A percentile compares a stretch with the other conserved stretches of the same genome.
These are phyloP conservation scores for Coelomomyces lativittatus DNA, from an alignment of 371 early-diverging fungal genomes.

Conservation along the genomic window DNA sequence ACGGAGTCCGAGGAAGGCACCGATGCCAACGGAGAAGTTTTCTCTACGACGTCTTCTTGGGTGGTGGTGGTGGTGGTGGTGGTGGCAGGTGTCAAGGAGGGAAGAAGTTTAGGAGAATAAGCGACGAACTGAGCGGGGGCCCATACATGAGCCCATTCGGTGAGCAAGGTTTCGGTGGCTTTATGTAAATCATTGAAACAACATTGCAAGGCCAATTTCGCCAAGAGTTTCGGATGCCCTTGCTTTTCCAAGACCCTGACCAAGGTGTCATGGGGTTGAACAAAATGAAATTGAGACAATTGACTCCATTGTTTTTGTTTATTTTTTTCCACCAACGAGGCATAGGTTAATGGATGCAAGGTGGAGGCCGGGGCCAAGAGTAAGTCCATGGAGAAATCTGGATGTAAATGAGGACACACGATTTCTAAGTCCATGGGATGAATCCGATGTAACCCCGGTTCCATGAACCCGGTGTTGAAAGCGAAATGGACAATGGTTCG, in stretches of 20 bases:
- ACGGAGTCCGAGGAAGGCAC: too few species aligned
- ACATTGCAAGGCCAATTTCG: constrained; percentile 1
- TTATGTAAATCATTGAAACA: constrained; percentile 3
- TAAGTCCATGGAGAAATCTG: constrained; percentile 11
- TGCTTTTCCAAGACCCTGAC: neutral
- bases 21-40: too few species aligned
- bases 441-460: constrained; percentile 21
- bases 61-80: too few species aligned
- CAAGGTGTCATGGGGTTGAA: neutral
- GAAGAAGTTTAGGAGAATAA: too few species aligned
- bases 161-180: constrained; percentile 2
- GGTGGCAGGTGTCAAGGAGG: too few species aligned
- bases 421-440: constrained; percentile 14
- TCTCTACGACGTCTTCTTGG: too few species aligned
- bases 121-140: too few species aligned
- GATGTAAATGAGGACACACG: constrained; percentile 5
- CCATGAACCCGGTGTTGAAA: constrained; percentile 34
- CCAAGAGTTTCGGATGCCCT: neutral
- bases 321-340: neutral
- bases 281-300: neutral
- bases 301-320: neutral
- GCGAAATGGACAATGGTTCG: constrained; percentile 19
- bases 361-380: constrained; percentile 4
- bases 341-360: too few species aligned
- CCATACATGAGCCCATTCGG: neutral